phyloP scores from a whole-genome alignment of 2,329 filamentous ascomycete species.

The Fusarium coicis region DNA sequence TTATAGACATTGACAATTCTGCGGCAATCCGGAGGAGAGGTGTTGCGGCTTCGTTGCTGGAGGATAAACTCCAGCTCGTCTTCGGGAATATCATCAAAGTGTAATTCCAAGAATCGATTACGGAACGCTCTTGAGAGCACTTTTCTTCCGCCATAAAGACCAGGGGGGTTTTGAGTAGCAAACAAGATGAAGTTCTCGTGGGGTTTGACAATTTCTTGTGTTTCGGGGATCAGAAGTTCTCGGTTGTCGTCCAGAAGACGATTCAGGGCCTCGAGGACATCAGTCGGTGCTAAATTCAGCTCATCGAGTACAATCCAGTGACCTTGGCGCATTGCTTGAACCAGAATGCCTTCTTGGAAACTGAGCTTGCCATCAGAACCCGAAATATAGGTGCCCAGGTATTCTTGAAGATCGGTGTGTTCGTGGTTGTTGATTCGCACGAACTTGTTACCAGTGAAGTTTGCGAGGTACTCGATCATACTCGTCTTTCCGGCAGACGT shows the following conservation, averaged over 20 bases:
- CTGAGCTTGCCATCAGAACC: constrained; percentile 83
- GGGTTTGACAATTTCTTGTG: constrained; percentile 90
- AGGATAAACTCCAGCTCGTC: constrained; percentile 92
- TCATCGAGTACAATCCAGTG: constrained; percentile 99
- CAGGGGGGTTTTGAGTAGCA: constrained; percentile 96
- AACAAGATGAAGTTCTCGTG: constrained; percentile 98
- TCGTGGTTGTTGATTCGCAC: constrained; percentile 99
- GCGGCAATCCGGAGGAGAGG: constrained; percentile 90
- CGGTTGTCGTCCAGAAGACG: constrained; percentile 95
- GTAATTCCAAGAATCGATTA: constrained; percentile 95
- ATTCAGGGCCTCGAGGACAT: constrained; percentile 96
- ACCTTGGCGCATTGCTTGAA: constrained; percentile 90
- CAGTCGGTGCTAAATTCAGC: constrained; percentile 94
- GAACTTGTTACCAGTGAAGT: constrained; percentile 95
- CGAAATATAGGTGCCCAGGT: constrained; percentile 93
- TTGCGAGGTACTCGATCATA: constrained; percentile 99
- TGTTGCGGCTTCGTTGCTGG: constrained; percentile 84
- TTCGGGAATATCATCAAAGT: constrained; percentile 98
- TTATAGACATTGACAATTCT: constrained; percentile 95
- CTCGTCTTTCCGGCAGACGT: constrained; percentile 98
- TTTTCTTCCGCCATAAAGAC: constrained; percentile 94
- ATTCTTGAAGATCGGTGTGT: constrained; percentile 97
- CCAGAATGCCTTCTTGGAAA: constrained; percentile 94
- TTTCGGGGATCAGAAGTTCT: constrained; percentile 95
- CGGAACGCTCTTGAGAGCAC: constrained; percentile 93